Evolutionary conservation across 306 rosid species (phyloP), one percentile per base, ranked within the genome.

Genomic region (Vigna radiata): DNA sequence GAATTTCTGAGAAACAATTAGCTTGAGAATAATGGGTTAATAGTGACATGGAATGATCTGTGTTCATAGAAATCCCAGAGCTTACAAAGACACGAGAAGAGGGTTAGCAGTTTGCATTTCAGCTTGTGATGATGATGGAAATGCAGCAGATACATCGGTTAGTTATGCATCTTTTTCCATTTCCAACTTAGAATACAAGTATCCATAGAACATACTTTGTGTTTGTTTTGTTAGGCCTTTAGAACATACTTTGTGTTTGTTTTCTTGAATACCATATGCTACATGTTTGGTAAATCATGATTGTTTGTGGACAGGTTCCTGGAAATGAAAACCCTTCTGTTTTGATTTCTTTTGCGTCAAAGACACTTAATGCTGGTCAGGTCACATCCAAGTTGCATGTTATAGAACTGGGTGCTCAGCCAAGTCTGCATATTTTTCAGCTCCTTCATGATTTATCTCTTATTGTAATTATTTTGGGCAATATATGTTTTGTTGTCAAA

Each of bases 401-500:
- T 66, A 96, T 96, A 73, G 99, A 96, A 84, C 96, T 96, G 72
- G 99, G 99, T 62, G 99, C 99, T 33, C 99, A 92, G 91, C 94
- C 98, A 92, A 98, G 99, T 96, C 46, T 81, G 85, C 82, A 77
- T 78, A 72, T 48, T 56, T 19, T 75, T 53, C 44, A 67, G 48
- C 69, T 82, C 37, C 13, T 50, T 77, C 63, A 31, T 44, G 27
- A 61, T 73, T 53, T 17, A 29, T 33, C 78, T 64, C 16, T 62
- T 53, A 25, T 25, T 53, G 58, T 69, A 17, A 44, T 27, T 75
- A 68, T 79, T 73, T 62, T 80, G 37, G 84, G 72, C 25, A 37
- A 18, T 8, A 17, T 8, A 71, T 54, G 78, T 61, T 50, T 44
- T 78, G n/a, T 21, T 71, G 21, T 33, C 37, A 63, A 70, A 77